phyloP scores from a whole-genome alignment of 1,139 yeast genomes.

The Eremothecium gossypii region DNA sequence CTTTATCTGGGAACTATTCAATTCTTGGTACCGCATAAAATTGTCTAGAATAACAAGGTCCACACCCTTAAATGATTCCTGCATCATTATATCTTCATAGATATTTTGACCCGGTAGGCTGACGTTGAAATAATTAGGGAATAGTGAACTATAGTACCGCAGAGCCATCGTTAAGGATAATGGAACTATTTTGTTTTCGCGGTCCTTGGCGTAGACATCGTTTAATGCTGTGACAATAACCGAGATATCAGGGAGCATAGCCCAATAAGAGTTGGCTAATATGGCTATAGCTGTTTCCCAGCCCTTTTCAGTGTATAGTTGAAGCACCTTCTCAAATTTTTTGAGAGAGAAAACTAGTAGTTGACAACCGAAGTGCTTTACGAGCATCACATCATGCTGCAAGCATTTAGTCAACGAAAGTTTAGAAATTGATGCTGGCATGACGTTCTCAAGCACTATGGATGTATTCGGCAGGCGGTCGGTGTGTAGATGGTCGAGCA shows the following conservation, averaged over 20 bases:
- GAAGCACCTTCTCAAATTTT: conserved; percentile 39
- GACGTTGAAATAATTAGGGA: conserved; percentile 28
- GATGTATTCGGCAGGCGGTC: conserved; percentile 24
- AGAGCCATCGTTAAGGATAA: conserved; percentile 30
- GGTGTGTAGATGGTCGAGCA: conserved; percentile 22
- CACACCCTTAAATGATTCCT: conserved; percentile 34
- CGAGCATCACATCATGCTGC: conserved; percentile 43
- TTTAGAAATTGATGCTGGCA: conserved; percentile 61
- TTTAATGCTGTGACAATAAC: conserved; percentile 33
- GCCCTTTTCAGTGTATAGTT: conserved; percentile 33
- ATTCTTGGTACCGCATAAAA: conserved; percentile 33
- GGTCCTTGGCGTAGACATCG: conserved; percentile 29
- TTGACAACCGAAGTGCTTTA: conserved; percentile 59
- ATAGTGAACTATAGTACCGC: conserved; percentile 28
- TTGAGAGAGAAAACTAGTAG: conserved; percentile 45
- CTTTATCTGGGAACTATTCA: conserved; percentile 37
- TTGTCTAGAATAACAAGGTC: conserved; percentile 48
- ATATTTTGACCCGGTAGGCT: conserved; percentile 29
- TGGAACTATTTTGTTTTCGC: conserved; percentile 34
- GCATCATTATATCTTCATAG: conserved; percentile 29
- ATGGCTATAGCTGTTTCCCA: conserved; percentile 35
- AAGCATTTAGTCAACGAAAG: conserved; percentile 51
- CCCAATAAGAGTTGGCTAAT: conserved; percentile 32
- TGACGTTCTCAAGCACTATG: conserved; percentile 43
- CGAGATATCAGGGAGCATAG: conserved; percentile 43